Conservation (phyloP, 1,284 basidiomycete species). For the Cryptococcus sp. region DNA sequence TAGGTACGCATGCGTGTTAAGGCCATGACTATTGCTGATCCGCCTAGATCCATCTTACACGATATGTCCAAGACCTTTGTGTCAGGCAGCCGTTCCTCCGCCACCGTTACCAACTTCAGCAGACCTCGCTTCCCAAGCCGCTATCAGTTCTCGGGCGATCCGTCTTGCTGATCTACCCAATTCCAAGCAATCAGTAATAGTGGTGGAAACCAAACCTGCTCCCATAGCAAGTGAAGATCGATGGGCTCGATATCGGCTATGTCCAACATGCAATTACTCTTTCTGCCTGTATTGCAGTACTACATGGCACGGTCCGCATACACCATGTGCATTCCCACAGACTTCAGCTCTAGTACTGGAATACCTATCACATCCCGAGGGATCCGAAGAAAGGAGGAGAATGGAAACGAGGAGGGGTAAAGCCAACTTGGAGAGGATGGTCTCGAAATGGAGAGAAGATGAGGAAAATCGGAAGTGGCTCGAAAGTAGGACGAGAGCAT, state of each 20-base stretch:
- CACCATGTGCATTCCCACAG: conserved; percentile 36
- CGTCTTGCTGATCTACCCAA: conserved; percentile 23
- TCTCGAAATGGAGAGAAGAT: conserved; percentile 33
- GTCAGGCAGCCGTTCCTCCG: conserved; percentile 43
- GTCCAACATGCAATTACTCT: conserved; percentile 30
- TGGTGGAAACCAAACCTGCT: background rate
- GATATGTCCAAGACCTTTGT: conserved; percentile 40
- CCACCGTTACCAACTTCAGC: conserved; percentile 12
- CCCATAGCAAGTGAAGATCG: conserved; percentile 20
- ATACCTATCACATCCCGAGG: conserved; percentile 37
- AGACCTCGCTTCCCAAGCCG: conserved; percentile 4
- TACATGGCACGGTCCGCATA: conserved; percentile 44
- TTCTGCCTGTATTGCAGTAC: conserved; percentile 41
- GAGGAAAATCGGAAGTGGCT: conserved; percentile 42
- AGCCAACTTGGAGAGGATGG: conserved; percentile 36
- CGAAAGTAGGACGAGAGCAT: conserved; percentile 32
- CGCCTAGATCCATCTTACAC: conserved; percentile 36
- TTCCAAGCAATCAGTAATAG: background rate
- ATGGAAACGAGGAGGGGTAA: conserved; percentile 37
- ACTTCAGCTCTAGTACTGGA: conserved; percentile 30
- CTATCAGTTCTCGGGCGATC: conserved; percentile 16
- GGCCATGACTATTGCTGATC: background rate
- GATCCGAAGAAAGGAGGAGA: conserved; percentile 16
- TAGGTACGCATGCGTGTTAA: conserved; percentile 14
- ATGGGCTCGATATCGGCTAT: conserved; percentile 36